A percentile compares a stretch with the other conserved stretches of the same genome.
These are phyloP conservation scores for Cupressus sempervirens DNA, from an alignment of 75 land plant genomes.

Conservation along the genomic window DNA sequence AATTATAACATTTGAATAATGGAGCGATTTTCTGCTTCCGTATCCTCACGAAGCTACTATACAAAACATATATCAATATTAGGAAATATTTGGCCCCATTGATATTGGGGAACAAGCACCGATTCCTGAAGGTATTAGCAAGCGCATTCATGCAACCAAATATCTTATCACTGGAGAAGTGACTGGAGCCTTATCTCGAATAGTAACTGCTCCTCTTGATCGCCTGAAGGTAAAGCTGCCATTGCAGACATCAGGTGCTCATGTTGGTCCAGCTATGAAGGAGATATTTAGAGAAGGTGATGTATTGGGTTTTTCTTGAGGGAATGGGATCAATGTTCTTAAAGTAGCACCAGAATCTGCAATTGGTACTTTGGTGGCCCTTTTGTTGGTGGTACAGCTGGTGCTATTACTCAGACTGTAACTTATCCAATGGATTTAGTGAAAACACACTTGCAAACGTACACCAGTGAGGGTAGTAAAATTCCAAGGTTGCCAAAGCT, in stretches of 20 bases:
- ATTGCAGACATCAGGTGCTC: slow-evolving; percentile 47
- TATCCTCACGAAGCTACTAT: slow-evolving; percentile 84
- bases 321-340: slow-evolving; percentile 87
- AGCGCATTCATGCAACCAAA: slow-evolving; percentile 52
- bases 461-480: slow-evolving; percentile 40
- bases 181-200: slow-evolving; percentile 85
- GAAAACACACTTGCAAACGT: slow-evolving; percentile 80
- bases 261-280: slow-evolving; percentile 42
- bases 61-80: slow-evolving; percentile 77
- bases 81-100: slow-evolving; percentile 78
- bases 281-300: slow-evolving; percentile 61
- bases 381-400: slow-evolving; percentile 81
- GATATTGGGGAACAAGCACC: slow-evolving; percentile 93
- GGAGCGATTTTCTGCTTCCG: slow-evolving; percentile 89
- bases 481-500: slow-evolving; percentile 45
- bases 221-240: slow-evolving; percentile 76
- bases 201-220: slow-evolving; percentile 87
- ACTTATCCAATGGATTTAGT: slow-evolving; percentile 90
- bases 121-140: slow-evolving; percentile 83
- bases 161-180: slow-evolving; percentile 83
- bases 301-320: slow-evolving; percentile 67
- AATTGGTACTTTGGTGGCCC: slow-evolving; percentile 71
- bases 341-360: slow-evolving; percentile 95
- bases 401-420: slow-evolving; percentile 85
- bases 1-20: slow-evolving; percentile 85